These are phyloP conservation scores for Globisporangium middletonii DNA, from an alignment of 352 stramenopile species.

Conservation along the genomic window DNA sequence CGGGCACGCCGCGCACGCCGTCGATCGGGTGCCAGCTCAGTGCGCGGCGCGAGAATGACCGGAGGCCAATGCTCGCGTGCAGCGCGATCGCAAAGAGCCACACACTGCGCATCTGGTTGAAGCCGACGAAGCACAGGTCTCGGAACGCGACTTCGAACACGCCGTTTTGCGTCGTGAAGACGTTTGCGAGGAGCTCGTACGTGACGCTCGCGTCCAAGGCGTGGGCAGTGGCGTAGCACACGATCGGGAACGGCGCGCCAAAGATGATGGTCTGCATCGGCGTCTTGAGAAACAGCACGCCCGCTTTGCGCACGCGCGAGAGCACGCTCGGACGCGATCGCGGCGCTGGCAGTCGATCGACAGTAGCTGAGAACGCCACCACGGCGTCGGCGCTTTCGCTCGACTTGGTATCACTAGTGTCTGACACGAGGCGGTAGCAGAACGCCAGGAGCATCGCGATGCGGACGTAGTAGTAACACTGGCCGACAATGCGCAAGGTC, in stretches of 20 bases:
- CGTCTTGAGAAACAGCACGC: conserved; percentile 30
- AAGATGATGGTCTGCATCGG: conserved; percentile 50
- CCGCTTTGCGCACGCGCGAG: conserved; percentile 6
- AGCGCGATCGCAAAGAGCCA: conserved; percentile 32
- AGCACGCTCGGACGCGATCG: neutral
- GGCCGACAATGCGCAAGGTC: conserved; percentile 8
- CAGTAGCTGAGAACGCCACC: no score
- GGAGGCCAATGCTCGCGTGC: conserved; percentile 15
- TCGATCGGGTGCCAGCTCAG: conserved; percentile 8
- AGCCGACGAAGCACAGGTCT: conserved; percentile 21
- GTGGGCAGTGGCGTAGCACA: conserved; percentile 38
- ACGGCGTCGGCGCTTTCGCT: no score
- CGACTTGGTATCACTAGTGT: neutral
- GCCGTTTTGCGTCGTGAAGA: conserved; percentile 25
- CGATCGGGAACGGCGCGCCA: conserved; percentile 33
- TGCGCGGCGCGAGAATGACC: conserved; percentile 8
- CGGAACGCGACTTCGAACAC: conserved; percentile 17
- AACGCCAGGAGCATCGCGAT: conserved; percentile 6
- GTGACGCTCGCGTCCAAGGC: conserved; percentile 30
- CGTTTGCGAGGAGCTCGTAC: conserved; percentile 26
- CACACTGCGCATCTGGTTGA: conserved; percentile 42
- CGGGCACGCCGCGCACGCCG: conserved; percentile 22
- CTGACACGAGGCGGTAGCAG: conserved; percentile 10
- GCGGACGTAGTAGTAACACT: conserved; percentile 9
- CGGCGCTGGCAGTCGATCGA: no score